Evolutionary conservation across 2,329 filamentous ascomycete species (phyloP), one percentile per base, ranked within the genome.

Genomic region (Tolypocladium album): DNA sequence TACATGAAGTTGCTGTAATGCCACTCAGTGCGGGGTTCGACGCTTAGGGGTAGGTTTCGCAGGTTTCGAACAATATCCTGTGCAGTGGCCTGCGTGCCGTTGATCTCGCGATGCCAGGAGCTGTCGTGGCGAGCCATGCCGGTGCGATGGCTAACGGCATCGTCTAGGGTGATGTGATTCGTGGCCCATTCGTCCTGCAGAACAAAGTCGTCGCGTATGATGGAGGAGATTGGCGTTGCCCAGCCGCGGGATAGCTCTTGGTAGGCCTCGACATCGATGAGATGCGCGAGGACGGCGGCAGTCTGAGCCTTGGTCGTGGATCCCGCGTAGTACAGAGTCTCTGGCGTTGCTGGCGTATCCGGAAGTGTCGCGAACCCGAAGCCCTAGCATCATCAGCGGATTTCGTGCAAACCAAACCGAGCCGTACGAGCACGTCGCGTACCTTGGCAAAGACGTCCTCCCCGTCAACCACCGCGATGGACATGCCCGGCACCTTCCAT

Each of bases 281-380:
- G 66, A 0, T 79, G 76, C 1, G 84, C 68, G 2, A 86, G 67
- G 0, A 75, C 72, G 0, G 81, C 80, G 2, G 79, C 77, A 0
- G 78, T 79, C 58, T 82, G 76, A 5, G 81, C 79, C 67, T 86
- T 86, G 27, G 82, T 83, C 1, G 77, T 83, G 52, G 81, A 84
- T 2, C 77, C 84, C 2, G 74, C 75, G 61, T 80, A 82, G 70
- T 81, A 85, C 3, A 86, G 71, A 0, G 82, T 85, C 38, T 79
- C 71, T 61, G 57, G 72, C 67, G 65, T 76, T 62, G 63, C 78
- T 68, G 62, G 75, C 71, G 34, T 75, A 73, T 76, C 78, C 61
- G 63, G 70, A 13, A 71, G 55, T 0, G 67, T 69, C 3, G 71
- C 69, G 31, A 62, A 63, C 8, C 71, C 71, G 47, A 69, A 72